Evolutionary conservation across 345 rosid species (phyloP).

Genomic region (Abelmoschus esculentus): DNA sequence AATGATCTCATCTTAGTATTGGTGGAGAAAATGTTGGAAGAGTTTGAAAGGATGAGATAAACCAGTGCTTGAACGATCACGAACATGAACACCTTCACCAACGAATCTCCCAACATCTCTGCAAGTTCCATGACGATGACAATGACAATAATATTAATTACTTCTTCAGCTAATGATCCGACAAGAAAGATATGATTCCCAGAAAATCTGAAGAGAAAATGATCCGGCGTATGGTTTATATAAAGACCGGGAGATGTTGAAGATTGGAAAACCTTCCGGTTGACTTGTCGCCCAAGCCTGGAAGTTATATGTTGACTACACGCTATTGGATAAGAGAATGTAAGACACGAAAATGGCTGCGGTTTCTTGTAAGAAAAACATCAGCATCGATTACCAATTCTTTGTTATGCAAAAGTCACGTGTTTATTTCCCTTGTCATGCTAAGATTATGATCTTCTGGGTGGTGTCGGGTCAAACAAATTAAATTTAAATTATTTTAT

Average conservation of each 20-base stretch:
- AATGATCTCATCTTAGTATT: slow-evolving; percentile 27
- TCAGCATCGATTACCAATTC: background rate
- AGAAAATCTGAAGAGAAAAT: background rate
- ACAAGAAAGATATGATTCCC: background rate
- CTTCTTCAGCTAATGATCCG: background rate
- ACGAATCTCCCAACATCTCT: slow-evolving; percentile 18
- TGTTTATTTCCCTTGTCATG: background rate
- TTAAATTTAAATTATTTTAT: too few relatives aligned
- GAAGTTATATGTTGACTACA: slow-evolving; percentile 7
- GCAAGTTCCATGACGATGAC: background rate
- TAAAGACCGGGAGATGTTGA: background rate
- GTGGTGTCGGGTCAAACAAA: background rate
- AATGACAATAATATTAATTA: background rate
- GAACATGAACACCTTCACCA: slow-evolving; percentile 31
- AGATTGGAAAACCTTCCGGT: background rate
- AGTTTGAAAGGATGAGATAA: slow-evolving; percentile 40
- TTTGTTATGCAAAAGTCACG: background rate
- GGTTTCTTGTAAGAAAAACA: background rate
- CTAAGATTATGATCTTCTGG: background rate
- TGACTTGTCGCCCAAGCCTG: slow-evolving; percentile 3
- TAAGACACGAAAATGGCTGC: background rate
- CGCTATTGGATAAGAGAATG: background rate
- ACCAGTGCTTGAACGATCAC: slow-evolving; percentile 48
- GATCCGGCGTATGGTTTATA: background rate
- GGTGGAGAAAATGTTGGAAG: slow-evolving; percentile 42